A percentile compares a stretch with the other conserved stretches of the same genome.
Evolutionary conservation across 2,329 filamentous ascomycete genomes (phyloP).

Genomic region (Raffaelea arxii): DNA sequence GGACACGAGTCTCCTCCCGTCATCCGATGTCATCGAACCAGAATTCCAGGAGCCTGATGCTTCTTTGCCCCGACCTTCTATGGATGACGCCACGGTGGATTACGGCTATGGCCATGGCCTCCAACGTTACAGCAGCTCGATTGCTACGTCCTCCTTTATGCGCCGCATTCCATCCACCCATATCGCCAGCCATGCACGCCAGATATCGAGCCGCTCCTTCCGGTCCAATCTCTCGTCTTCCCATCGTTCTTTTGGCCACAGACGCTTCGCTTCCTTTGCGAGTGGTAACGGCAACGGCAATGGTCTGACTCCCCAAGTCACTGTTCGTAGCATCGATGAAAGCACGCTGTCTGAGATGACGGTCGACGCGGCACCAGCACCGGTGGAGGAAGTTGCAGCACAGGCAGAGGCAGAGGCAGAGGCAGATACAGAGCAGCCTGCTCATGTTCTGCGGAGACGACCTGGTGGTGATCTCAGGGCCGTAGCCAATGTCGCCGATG

Average conservation of each 20-base stretch:
- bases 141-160: constrained; percentile 10
- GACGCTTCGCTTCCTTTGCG: constrained; percentile 50
- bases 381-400: constrained; percentile 31
- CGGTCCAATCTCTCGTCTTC: constrained; percentile 39
- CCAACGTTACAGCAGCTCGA: too few species aligned
- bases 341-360: constrained; percentile 45
- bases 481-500: constrained; percentile 53
- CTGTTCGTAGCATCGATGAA: constrained; percentile 51
- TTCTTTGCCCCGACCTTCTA: constrained; percentile 19
- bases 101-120: too few species aligned
- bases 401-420: constrained; percentile 43
- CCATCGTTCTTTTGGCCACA: constrained; percentile 39
- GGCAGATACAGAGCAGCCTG: too few species aligned
- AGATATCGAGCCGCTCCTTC: constrained; percentile 38
- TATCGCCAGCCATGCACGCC: constrained; percentile 29
- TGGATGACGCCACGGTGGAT: constrained; percentile 11
- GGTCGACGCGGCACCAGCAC: constrained; percentile 34
- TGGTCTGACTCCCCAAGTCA: constrained; percentile 37
- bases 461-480: constrained; percentile 68
- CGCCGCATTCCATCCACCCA: constrained; percentile 22
- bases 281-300: constrained; percentile 47
- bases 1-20: neutral
- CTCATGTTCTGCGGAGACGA: constrained; percentile 58
- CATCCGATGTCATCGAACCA: constrained; percentile 11
- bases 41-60: constrained; percentile 23